Base-by-base conservation (phyloP, 2,329 filamentous ascomycete species). In the Fusarium tanahbumbuense region DNA sequence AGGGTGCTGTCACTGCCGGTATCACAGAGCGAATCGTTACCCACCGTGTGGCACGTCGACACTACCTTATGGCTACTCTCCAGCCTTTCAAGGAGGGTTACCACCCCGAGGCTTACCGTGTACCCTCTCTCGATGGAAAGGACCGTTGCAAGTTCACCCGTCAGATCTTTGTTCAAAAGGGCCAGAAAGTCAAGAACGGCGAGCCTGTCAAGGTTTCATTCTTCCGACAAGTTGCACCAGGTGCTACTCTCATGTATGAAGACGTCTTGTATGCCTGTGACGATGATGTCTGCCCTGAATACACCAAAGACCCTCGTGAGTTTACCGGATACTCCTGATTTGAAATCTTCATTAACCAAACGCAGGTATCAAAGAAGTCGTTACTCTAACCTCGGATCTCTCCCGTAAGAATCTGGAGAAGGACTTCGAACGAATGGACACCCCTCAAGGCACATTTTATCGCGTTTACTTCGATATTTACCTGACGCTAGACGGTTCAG, bases 11-110 rank as follows among this genome's bases (percentile, higher is more conserved):
- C 71, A 98, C 96, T 5, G 95, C 96, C 53, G 96, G 96, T 84
- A 98, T 99, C 78, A 98, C 95, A 0, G 96, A 99, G 83, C 91
- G 95, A 70, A 93, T 99, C 74, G 91, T 99, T 78, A 99, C 96
- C 16, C 96, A 97, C 77, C 95, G 96, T 87, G 93, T 99, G 63
- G 96, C 96, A 48, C 92, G 96, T 84, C 91, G 96, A 68, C 96
- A 99, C 83, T 99, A 99, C 82, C 93, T 99, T 76, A 98, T 99
- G 96, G 96, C 95, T 44, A 99, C 96, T 3, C 87, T 99, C 32
- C 96, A 99, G 80, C 96, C 96, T 2, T 99, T 99, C 87, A 98
- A 98, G 83, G 96, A 98, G 80, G 96, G 96, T 20, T 97, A 98
- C 81, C 96, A 99, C 79, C 96, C 96, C 13, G 96, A 99, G 81